Conservation (phyloP, 805 yeast genomes). For the Aciculoconidium aculeatum region DNA sequence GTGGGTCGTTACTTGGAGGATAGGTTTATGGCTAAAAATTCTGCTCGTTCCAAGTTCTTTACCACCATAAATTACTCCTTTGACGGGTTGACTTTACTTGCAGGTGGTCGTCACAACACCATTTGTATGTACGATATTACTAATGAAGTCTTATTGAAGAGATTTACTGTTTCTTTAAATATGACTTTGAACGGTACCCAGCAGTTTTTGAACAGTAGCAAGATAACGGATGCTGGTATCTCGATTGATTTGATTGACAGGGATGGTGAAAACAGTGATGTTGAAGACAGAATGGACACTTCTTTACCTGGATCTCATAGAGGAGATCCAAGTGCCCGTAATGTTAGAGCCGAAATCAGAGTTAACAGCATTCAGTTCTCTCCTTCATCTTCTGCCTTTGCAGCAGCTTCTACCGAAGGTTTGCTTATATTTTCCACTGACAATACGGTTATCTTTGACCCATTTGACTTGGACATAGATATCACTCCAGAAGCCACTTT, state of each 20-base stretch:
- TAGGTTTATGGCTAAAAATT: slow-evolving; percentile 71
- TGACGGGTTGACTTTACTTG: slow-evolving; percentile 83
- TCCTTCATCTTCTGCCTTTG: slow-evolving; percentile 86
- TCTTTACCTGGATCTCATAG: slow-evolving; percentile 83
- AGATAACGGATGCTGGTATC: slow-evolving; percentile 79
- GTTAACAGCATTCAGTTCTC: slow-evolving; percentile 76
- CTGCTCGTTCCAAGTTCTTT: slow-evolving; percentile 80
- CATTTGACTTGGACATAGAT: slow-evolving; percentile 89
- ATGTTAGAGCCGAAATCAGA: slow-evolving; percentile 74
- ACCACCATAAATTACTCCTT: slow-evolving; percentile 77
- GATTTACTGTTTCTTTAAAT: slow-evolving; percentile 81
- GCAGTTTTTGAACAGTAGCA: slow-evolving; percentile 69
- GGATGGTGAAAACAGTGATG: slow-evolving; percentile 80
- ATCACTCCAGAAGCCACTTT: slow-evolving; percentile 76
- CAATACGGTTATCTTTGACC: slow-evolving; percentile 74
- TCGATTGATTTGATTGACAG: slow-evolving; percentile 75
- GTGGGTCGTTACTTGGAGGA: slow-evolving; percentile 82
- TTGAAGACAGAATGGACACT: slow-evolving; percentile 72
- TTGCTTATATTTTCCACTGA: slow-evolving; percentile 77
- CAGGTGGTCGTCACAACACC: slow-evolving; percentile 90
- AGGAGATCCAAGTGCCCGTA: slow-evolving; percentile 69
- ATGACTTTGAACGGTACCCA: slow-evolving; percentile 89
- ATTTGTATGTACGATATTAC: slow-evolving; percentile 87
- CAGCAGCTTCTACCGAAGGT: slow-evolving; percentile 95
- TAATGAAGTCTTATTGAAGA: slow-evolving; percentile 77